Conservation (phyloP, 2,329 filamentous ascomycete species). For the Xylaria digitata region DNA sequence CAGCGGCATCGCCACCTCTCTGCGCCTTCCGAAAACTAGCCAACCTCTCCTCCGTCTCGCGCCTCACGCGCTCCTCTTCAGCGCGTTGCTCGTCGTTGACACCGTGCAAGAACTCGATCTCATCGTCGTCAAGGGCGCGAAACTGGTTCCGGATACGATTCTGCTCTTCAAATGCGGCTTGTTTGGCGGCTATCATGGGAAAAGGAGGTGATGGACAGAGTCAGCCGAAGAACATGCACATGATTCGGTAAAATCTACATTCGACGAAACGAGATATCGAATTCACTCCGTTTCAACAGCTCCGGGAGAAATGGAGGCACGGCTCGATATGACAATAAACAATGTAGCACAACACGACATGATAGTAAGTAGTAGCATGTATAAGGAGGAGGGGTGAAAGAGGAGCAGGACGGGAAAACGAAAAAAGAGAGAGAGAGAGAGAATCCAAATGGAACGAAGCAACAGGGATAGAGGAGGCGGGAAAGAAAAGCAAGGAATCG, state of each 20-base stretch:
- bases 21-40: conserved; percentile 66
- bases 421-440: conserved; percentile 23
- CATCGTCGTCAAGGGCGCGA: conserved; percentile 80
- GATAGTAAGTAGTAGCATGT: neutral
- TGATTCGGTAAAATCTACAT: no score
- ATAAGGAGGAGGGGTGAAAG: conserved; percentile 8
- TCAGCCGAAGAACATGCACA: neutral
- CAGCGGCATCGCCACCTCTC: conserved; percentile 43
- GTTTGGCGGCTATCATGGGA: conserved; percentile 70
- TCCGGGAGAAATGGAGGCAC: neutral
- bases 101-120: conserved; percentile 78
- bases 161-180: conserved; percentile 83
- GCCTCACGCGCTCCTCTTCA: conserved; percentile 65
- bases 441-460: no score
- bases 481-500: conserved; percentile 21
- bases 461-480: conserved; percentile 12
- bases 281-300: neutral
- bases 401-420: neutral
- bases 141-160: conserved; percentile 80
- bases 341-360: neutral
- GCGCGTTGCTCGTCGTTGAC: conserved; percentile 61
- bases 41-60: conserved; percentile 68
- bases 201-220: neutral
- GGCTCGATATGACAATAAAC: no score
- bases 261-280: neutral